phyloP scores from a whole-genome alignment of 805 yeast genomes.

The Starmera quercuum region DNA sequence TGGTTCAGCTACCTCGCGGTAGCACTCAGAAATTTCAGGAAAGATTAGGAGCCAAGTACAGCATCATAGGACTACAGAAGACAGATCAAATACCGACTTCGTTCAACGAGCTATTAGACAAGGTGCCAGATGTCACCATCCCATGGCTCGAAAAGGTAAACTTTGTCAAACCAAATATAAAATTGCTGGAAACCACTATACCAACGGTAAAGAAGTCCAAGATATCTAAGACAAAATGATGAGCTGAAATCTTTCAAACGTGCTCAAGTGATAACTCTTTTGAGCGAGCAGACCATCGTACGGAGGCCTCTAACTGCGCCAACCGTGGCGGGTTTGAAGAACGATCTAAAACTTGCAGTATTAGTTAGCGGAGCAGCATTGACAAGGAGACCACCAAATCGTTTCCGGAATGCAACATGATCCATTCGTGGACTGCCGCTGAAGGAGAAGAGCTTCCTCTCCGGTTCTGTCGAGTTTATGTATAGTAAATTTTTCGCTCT shows the following conservation, averaged over 20 bases:
- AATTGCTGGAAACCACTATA: conserved; percentile 37
- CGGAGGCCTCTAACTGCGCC: no score
- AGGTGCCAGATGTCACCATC: conserved; percentile 29
- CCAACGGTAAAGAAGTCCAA: conserved; percentile 29
- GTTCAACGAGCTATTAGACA: conserved; percentile 20
- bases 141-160: conserved; percentile 37
- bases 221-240: conserved; percentile 14
- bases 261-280: no score
- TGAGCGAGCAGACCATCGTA: no score
- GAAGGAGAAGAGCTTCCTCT: no score
- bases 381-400: no score
- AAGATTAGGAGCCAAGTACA: conserved; percentile 24
- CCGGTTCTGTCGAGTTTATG: conserved; percentile 4
- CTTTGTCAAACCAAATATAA: conserved; percentile 31
- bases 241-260: no score
- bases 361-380: no score
- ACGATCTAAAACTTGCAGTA: no score
- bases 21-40: conserved; percentile 21
- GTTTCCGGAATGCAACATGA: no score
- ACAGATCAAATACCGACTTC: conserved; percentile 9
- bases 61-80: conserved; percentile 22
- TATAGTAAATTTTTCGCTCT: conserved; percentile 42
- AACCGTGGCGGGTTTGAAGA: no score
- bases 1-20: conserved; percentile 53
- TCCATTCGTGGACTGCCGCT: no score